Base-by-base conservation (phyloP, 2,329 filamentous ascomycete species). In the Lojkania enalia region DNA sequence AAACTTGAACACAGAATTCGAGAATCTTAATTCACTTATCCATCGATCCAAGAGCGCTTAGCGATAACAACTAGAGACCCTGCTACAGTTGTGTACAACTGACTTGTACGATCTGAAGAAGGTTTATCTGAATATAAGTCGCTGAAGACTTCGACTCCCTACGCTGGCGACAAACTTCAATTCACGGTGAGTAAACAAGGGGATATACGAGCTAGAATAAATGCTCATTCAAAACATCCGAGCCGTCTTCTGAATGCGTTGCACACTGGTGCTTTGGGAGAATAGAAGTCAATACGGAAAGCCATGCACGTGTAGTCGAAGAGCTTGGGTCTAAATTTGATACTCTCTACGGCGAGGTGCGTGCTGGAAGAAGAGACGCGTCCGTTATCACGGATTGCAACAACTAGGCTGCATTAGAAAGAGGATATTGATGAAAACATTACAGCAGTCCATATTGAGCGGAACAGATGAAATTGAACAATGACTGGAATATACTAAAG, bases 351-450 rank as follows among this genome's bases (percentile, higher is more conserved):
- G 21, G 39, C 23, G 41, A 44, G 20, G 35, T 39, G 7, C n/a
- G 33, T 7, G 9, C 16, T 3, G 29, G 42, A 13, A 39, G 19
- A 27, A 45, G 36, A 33, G 29, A 45, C 20, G 18, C 27, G 12
- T 25, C 25, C 3, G 16, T 45, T 4, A 18, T 45, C 29, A 40
- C 42, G 7, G 29, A 45, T 18, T 37, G 39, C 19, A 19, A 31
- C 5, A 15, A 33, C 11, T 44, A 32, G 32, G 21, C 14, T 36
- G 11, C 21, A 3, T 18, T 45, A 3, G 35, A 40, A 29, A 3
- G 35, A 13, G 42, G 35, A 14, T 27, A 13, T 39, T n/a, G 42
- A 45, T 14, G 42, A 45, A 27, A 20, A 35, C 20, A 35, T 40
- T 15, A 45, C 42, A 3, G 42, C 39, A 18, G 35, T 45, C 2